A percentile compares a stretch with the other conserved stretches of the same genome.
These are phyloP conservation scores for Teratosphaeria gauchensis DNA, from an alignment of 2,329 filamentous ascomycete genomes.

Conservation along the genomic window DNA sequence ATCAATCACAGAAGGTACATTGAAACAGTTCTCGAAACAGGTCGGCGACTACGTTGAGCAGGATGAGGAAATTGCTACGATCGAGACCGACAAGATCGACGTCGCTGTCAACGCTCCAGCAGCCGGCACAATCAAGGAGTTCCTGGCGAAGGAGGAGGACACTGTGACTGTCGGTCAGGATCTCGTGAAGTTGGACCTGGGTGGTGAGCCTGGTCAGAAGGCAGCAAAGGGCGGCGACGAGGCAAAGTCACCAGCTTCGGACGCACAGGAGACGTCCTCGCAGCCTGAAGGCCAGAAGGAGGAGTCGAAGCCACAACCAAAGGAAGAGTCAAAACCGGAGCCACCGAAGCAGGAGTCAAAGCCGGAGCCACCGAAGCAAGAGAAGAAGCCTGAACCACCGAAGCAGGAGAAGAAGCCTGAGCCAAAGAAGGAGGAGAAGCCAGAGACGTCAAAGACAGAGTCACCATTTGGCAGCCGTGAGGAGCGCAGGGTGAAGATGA, in stretches of 20 bases:
- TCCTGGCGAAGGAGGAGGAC: conserved; percentile 86
- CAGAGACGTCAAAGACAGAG: conserved; percentile 27
- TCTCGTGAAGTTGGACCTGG: conserved; percentile 74
- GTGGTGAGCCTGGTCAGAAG: conserved; percentile 49
- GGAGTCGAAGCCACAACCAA: conserved; percentile 33
- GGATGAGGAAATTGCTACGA: conserved; percentile 96
- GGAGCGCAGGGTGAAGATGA: conserved; percentile 97
- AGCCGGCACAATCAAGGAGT: conserved; percentile 82
- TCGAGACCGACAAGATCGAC: conserved; percentile 99
- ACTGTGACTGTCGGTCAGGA: conserved; percentile 93
- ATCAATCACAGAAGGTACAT: conserved; percentile 92
- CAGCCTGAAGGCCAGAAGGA: conserved; percentile 43
- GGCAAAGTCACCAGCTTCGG: conserved; percentile 50
- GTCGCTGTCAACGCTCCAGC: conserved; percentile 91
- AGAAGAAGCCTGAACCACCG: conserved; percentile 31
- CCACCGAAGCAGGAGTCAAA: conserved; percentile 25
- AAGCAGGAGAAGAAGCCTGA: conserved; percentile 31
- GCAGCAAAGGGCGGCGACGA: conserved; percentile 46
- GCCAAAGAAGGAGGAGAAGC: conserved; percentile 33
- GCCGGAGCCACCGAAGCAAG: conserved; percentile 34
- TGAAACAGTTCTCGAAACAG: conserved; percentile 92
- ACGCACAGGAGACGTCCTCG: conserved; percentile 48
- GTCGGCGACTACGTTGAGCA: conserved; percentile 88
- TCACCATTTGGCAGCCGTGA: conserved; percentile 61
- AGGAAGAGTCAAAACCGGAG: conserved; percentile 30